A percentile compares a stretch with the other conserved stretches of the same genome.
Evolutionary conservation across 345 rosid genomes (phyloP).

Genomic region (Citrus unshiu): DNA sequence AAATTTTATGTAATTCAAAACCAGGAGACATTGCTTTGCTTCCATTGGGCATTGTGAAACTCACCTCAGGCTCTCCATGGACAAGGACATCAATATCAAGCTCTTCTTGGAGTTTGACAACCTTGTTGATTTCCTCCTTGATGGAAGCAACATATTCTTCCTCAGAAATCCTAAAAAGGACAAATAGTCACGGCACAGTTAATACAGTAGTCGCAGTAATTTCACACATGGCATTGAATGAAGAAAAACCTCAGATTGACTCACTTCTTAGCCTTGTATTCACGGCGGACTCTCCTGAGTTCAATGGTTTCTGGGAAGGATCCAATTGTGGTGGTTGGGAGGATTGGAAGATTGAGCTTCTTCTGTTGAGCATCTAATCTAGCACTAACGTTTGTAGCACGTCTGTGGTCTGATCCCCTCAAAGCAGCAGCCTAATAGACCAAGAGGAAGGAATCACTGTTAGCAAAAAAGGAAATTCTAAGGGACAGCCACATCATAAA

Average conservation of each 20-base stretch:
- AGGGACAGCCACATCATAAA: not conserved
- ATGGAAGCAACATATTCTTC: no score
- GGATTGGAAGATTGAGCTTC: constrained; percentile 93
- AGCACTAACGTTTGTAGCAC: constrained; percentile 76
- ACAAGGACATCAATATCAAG: no score
- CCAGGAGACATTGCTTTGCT: constrained; percentile 1
- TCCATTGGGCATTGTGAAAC: constrained; percentile 13
- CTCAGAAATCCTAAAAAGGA: not conserved
- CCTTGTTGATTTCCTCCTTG: no score
- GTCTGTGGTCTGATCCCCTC: constrained; percentile 89
- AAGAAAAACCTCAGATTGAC: constrained; percentile 13
- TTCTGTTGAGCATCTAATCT: constrained; percentile 94
- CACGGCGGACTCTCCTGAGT: constrained; percentile 97
- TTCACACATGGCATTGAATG: not conserved
- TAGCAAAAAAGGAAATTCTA: not conserved
- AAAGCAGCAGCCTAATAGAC: constrained; percentile 80
- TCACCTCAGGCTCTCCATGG: constrained; percentile 38
- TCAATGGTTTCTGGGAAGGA: constrained; percentile 92
- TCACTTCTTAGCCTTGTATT: constrained; percentile 94
- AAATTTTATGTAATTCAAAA: not conserved
- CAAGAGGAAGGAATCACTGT: constrained; percentile 7
- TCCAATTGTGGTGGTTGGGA: constrained; percentile 94
- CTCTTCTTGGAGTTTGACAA: no score
- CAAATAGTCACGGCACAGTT: not conserved
- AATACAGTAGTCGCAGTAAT: constrained; percentile 4